phyloP scores from a whole-genome alignment of 306 rosid species.

The Trifolium dubium region DNA sequence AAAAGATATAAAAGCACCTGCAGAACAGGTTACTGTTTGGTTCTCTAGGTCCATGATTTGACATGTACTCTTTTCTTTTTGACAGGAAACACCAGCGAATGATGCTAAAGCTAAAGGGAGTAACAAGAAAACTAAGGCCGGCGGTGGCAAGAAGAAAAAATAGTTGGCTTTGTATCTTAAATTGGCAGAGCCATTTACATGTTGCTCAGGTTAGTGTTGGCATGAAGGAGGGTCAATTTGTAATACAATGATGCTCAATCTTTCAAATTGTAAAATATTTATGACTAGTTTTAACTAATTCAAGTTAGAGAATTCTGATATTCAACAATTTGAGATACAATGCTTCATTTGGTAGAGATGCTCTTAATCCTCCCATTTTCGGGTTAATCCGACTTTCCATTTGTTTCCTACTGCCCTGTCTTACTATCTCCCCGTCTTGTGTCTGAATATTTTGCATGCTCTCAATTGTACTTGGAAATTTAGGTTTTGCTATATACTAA shows the following conservation, averaged over 20 bases:
- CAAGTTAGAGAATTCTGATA: conserved; percentile 11
- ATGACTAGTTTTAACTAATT: conserved; percentile 21
- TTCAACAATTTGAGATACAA: conserved; percentile 15
- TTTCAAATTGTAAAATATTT: conserved; percentile 40
- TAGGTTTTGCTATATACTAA: background rate
- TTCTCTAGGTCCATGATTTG: conserved; percentile 28
- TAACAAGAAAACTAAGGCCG: conserved; percentile 51
- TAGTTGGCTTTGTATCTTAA: conserved; percentile 31
- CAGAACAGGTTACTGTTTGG: background rate
- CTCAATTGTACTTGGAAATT: background rate
- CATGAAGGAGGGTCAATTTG: conserved; percentile 13
- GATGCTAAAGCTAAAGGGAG: conserved; percentile 61
- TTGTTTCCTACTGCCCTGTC: conserved; percentile 7
- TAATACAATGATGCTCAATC: background rate
- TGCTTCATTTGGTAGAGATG: conserved; percentile 34
- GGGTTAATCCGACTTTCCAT: background rate
- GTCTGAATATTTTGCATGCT: background rate
- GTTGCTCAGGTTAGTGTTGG: conserved; percentile 49
- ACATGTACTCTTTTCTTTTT: conserved; percentile 14
- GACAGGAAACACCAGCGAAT: conserved; percentile 64
- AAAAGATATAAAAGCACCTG: background rate
- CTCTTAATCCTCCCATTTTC: background rate
- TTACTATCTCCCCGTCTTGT: conserved; percentile 13
- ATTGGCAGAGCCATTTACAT: conserved; percentile 29
- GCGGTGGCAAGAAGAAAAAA: conserved; percentile 71